Percentiles rank a stretch among this genome's conserved stretches.
Evolutionary conservation across 2,329 filamentous ascomycete species (phyloP).

Genomic region (Diaporthe eres): DNA sequence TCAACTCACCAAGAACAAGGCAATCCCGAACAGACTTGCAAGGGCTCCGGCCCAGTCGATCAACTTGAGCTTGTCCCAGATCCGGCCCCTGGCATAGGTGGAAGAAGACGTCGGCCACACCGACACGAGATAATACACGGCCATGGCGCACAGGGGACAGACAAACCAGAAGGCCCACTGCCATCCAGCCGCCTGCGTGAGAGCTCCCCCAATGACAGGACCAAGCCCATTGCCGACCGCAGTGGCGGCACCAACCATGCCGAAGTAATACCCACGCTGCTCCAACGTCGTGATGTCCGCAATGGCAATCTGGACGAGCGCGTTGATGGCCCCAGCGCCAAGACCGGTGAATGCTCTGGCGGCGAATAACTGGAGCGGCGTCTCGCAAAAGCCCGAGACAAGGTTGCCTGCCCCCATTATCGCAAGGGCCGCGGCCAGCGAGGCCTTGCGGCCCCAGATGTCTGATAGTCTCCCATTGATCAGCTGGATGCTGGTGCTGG

Average conservation of each 20-base stretch:
- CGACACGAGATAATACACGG: not conserved
- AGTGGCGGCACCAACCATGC: not conserved
- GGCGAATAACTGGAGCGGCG: not conserved
- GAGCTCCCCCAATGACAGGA: not conserved
- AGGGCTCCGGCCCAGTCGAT: not conserved
- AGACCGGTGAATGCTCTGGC: not conserved
- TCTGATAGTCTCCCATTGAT: not conserved
- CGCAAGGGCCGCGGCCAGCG: not conserved
- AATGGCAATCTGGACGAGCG: not conserved
- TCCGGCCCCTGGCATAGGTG: not conserved
- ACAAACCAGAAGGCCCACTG: slow-evolving; percentile 3
- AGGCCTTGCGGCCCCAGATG: not conserved
- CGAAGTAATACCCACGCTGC: not conserved
- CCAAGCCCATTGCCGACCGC: not conserved
- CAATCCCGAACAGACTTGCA: not conserved
- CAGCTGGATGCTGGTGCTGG: not conserved
- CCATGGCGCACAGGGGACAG: not conserved
- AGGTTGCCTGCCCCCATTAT: not conserved
- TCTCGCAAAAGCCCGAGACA: not conserved
- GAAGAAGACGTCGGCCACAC: not conserved
- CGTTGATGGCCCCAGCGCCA: not conserved
- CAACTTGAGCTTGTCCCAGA: not conserved
- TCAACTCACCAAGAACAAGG: not conserved
- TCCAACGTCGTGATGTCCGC: not conserved
- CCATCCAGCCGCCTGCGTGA: not conserved